These are phyloP conservation scores for Fusarium secorum DNA, from an alignment of 2,329 filamentous ascomycete genomes.

Conservation along the genomic window DNA sequence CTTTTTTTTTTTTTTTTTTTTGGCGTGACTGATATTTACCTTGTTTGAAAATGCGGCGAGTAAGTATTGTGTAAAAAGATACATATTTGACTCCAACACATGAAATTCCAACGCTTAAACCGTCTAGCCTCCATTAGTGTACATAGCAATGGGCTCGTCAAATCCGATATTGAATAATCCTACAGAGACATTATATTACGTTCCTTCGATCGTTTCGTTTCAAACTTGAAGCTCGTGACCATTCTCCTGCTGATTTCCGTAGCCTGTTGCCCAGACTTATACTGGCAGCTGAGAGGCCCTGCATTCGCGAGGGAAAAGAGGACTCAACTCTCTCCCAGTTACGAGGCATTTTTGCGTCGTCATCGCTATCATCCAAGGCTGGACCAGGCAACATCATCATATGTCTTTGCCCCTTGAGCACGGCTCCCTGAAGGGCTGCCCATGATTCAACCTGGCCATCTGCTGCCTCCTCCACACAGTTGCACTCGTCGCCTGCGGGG, in stretches of 20 bases:
- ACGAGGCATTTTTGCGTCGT: conserved; percentile 37
- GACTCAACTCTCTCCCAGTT: conserved; percentile 44
- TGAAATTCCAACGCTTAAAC: background rate
- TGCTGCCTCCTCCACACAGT: conserved; percentile 65
- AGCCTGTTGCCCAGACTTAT: conserved; percentile 59
- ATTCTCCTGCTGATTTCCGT: conserved; percentile 57
- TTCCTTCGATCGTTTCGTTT: conserved; percentile 44
- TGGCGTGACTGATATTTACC: background rate
- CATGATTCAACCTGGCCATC: conserved; percentile 68
- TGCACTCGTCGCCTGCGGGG: conserved; percentile 70
- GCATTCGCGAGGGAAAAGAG: conserved; percentile 34
- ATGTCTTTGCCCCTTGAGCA: conserved; percentile 46
- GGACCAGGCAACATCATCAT: conserved; percentile 42
- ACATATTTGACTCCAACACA: background rate
- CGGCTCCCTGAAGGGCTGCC: conserved; percentile 55
- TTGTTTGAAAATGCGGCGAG: background rate
- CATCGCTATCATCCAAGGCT: conserved; percentile 42
- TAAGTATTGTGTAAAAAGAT: background rate
- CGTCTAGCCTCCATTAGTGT: background rate
- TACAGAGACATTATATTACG: conserved; percentile 9
- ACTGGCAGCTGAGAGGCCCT: conserved; percentile 48
- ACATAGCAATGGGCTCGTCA: conserved; percentile 1
- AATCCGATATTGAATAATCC: background rate
- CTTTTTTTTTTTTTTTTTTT: too few relatives aligned
- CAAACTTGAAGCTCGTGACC: conserved; percentile 55